Conservation (phyloP, 805 yeast genomes). For the Myxozyma lipomycoides region DNA sequence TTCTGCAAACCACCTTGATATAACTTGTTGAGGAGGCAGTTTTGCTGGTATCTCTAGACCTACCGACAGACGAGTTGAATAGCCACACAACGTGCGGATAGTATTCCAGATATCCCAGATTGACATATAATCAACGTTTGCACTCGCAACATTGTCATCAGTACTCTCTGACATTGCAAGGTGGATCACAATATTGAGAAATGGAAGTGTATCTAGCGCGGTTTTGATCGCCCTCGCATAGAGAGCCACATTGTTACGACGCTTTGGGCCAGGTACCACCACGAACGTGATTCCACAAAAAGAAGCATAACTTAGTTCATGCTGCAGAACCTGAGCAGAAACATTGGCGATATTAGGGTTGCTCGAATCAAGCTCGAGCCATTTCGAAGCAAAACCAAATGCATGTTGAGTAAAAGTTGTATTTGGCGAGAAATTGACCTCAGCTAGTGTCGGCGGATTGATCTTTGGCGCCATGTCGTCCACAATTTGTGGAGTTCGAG, state of each 20-base stretch:
- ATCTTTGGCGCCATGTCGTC: neutral
- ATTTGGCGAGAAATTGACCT: conserved; percentile 16
- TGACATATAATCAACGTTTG: conserved; percentile 45
- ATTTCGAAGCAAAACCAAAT: conserved; percentile 58
- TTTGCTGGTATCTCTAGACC: conserved; percentile 70
- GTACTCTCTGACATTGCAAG: conserved; percentile 34
- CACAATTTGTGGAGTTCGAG: neutral
- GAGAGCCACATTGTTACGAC: conserved; percentile 49
- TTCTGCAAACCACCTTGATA: conserved; percentile 64
- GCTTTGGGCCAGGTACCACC: conserved; percentile 61
- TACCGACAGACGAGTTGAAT: conserved; percentile 57
- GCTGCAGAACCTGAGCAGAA: conserved; percentile 53
- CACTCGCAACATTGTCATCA: conserved; percentile 15
- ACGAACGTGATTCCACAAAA: conserved; percentile 55
- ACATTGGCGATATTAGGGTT: conserved; percentile 49
- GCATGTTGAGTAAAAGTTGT: conserved; percentile 13
- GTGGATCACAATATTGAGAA: conserved; percentile 22
- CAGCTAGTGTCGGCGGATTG: conserved; percentile 15
- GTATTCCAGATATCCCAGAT: conserved; percentile 78
- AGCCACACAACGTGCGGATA: conserved; percentile 52
- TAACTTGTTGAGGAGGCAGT: conserved; percentile 47
- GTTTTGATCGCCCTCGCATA: conserved; percentile 46
- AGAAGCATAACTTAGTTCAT: conserved; percentile 56
- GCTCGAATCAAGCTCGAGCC: conserved; percentile 63
- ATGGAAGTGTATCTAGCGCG: conserved; percentile 32